Evolutionary conservation across 176 grass and related monocot species (phyloP).

Genomic region (Oryza officinalis): DNA sequence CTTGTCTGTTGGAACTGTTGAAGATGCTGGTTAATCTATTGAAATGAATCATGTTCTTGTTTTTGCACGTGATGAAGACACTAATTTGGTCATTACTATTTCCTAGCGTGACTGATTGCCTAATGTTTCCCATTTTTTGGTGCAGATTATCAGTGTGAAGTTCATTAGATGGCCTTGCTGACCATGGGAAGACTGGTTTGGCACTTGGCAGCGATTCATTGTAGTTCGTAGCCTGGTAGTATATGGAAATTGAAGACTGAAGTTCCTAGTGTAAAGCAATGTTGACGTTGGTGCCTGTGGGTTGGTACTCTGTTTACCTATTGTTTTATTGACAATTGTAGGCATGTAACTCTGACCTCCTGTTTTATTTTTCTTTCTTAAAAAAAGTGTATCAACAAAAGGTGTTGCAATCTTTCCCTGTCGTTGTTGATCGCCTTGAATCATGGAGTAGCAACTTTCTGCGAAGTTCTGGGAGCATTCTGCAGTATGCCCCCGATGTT

Average conservation of each 20-base stretch:
- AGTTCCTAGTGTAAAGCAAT: slow-evolving; percentile 43
- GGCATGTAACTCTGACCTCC: slow-evolving; percentile 23
- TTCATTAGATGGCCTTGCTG: background rate
- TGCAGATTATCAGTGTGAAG: slow-evolving; percentile 36
- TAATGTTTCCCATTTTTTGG: background rate
- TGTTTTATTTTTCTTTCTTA: background rate
- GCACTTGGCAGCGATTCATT: slow-evolving; percentile 8
- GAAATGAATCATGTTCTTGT: background rate
- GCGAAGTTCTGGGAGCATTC: background rate
- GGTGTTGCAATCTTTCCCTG: background rate
- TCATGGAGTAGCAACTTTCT: background rate
- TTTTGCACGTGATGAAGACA: background rate
- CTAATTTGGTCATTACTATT: background rate
- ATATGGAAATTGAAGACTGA: slow-evolving; percentile 26
- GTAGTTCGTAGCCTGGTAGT: slow-evolving; percentile 28
- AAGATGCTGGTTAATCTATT: background rate
- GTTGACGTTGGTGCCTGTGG: slow-evolving; percentile 8
- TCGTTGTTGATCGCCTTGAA: background rate
- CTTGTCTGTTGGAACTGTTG: background rate
- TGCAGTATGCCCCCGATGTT: background rate
- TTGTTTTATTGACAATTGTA: slow-evolving; percentile 48
- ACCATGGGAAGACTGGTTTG: background rate
- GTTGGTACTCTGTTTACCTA: slow-evolving; percentile 3
- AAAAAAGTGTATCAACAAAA: background rate
- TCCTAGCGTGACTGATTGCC: background rate